phyloP scores from a whole-genome alignment of 2,329 filamentous ascomycete species.

The Trichoderma oligosporum region DNA sequence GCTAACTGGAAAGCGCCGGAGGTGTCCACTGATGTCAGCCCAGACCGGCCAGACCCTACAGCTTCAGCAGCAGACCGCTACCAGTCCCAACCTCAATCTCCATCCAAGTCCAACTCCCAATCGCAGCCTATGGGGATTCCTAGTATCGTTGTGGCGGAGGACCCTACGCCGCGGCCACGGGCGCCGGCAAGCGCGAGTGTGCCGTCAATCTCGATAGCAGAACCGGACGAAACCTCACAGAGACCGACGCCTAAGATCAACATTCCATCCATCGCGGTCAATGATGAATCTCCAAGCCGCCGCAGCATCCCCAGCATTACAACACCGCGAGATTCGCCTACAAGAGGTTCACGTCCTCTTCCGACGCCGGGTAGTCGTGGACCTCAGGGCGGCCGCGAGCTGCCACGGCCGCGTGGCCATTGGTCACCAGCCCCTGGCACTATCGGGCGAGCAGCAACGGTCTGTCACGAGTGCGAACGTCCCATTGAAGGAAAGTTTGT shows the following conservation, averaged over 20 bases:
- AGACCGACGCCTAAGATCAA: conserved; percentile 36
- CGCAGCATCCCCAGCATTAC: conserved; percentile 44
- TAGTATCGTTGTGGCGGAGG: conserved; percentile 54
- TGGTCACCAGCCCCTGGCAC: conserved; percentile 55
- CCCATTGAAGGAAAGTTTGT: conserved; percentile 90
- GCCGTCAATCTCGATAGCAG: conserved; percentile 38
- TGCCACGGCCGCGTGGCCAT: conserved; percentile 47
- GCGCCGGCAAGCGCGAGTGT: conserved; percentile 30
- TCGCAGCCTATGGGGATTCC: conserved; percentile 43
- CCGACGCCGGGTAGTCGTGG: conserved; percentile 43
- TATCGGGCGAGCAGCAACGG: conserved; percentile 56
- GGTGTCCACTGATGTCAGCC: conserved; percentile 60
- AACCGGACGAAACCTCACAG: conserved; percentile 25
- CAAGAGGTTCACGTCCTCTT: conserved; percentile 33
- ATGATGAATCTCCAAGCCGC: conserved; percentile 33
- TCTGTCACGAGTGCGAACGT: conserved; percentile 78
- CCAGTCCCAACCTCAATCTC: conserved; percentile 16
- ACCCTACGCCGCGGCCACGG: conserved; percentile 36
- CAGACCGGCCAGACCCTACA: conserved; percentile 38
- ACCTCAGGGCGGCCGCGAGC: conserved; percentile 31
- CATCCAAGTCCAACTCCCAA: conserved; percentile 22
- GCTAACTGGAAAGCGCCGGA: conserved; percentile 73
- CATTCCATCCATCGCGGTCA: conserved; percentile 50
- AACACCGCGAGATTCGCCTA: conserved; percentile 40
- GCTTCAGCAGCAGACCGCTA: conserved; percentile 11